Conservation (phyloP, 176 grass and related monocot species). For the barley (Hordeum vulgare) region DNA sequence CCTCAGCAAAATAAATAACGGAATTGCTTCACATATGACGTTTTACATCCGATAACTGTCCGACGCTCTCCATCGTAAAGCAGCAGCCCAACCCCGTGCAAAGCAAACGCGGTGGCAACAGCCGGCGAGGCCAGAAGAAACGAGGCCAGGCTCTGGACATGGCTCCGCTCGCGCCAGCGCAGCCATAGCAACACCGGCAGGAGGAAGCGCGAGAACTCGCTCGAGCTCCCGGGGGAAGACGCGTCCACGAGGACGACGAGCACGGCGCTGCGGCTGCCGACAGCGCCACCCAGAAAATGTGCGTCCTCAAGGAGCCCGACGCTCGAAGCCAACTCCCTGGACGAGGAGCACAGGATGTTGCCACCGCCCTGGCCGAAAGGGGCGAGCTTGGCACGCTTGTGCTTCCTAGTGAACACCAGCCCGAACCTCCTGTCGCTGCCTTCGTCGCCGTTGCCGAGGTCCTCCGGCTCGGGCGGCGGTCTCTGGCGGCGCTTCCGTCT, state of each 20-base stretch:
- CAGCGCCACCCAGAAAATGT: slow-evolving; percentile 12
- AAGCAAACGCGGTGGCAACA: slow-evolving; percentile 23
- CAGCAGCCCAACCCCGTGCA: slow-evolving; percentile 43
- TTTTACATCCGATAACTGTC: no score
- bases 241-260: no score
- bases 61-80: no score
- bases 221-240: no score
- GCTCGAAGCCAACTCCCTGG: slow-evolving; percentile 36
- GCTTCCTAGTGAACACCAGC: slow-evolving; percentile 52
- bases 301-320: slow-evolving; percentile 16
- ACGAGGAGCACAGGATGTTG: slow-evolving; percentile 29
- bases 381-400: slow-evolving; percentile 28
- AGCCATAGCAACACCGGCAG: slow-evolving; percentile 44
- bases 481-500: no score
- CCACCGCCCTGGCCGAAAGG: background rate
- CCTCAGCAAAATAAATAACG: no score
- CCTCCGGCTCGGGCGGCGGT: no score
- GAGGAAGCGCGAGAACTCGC: slow-evolving; percentile 38
- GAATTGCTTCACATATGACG: no score
- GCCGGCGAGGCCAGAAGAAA: slow-evolving; percentile 31
- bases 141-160: slow-evolving; percentile 41
- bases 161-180: slow-evolving; percentile 6
- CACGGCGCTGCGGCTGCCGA: no score
- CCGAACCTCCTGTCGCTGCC: slow-evolving; percentile 45
- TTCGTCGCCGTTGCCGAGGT: no score